Percentiles rank a stretch among this genome's conserved stretches.
phyloP scores from a whole-genome alignment of 2,329 filamentous ascomycete species.

The Albifimbria verrucaria region DNA sequence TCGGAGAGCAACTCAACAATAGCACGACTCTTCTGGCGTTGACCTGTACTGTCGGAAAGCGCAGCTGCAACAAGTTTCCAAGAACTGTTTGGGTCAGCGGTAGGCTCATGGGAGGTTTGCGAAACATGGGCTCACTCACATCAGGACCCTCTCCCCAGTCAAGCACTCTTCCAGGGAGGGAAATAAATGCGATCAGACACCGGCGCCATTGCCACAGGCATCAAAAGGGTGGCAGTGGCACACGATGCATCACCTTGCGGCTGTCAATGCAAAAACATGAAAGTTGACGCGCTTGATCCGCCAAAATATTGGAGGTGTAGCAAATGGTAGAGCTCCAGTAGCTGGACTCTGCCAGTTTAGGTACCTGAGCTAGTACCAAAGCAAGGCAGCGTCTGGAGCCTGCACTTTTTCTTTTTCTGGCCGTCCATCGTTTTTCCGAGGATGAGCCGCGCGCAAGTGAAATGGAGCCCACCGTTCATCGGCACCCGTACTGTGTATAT shows the following conservation, averaged over 20 bases:
- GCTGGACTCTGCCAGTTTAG: background rate
- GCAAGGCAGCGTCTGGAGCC: background rate
- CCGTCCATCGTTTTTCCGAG: background rate
- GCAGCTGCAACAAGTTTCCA: slow-evolving; percentile 60
- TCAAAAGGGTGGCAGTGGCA: slow-evolving; percentile 40
- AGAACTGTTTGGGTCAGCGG: slow-evolving; percentile 42
- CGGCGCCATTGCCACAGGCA: slow-evolving; percentile 65
- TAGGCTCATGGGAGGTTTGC: slow-evolving; percentile 8
- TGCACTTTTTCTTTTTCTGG: background rate
- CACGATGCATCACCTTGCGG: slow-evolving; percentile 35
- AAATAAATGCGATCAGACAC: slow-evolving; percentile 68
- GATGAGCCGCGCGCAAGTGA: background rate
- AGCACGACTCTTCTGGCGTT: slow-evolving; percentile 49
- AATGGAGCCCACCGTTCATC: no score
- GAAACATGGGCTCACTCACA: slow-evolving; percentile 54
- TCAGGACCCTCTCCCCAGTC: slow-evolving; percentile 71
- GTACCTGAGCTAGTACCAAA: background rate
- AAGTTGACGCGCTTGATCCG: slow-evolving; percentile 28
- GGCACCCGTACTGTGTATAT: background rate
- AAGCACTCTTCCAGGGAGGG: slow-evolving; percentile 84
- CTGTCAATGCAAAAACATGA: slow-evolving; percentile 20
- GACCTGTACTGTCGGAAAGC: slow-evolving; percentile 53
- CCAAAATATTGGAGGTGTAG: slow-evolving; percentile 6
- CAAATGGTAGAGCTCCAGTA: background rate
- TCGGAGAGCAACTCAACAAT: slow-evolving; percentile 70